Percentiles rank a stretch among this genome's conserved stretches.
Conservation (phyloP, 2,329 filamentous ascomycete species). For the Chaetomiaceae sp. region DNA sequence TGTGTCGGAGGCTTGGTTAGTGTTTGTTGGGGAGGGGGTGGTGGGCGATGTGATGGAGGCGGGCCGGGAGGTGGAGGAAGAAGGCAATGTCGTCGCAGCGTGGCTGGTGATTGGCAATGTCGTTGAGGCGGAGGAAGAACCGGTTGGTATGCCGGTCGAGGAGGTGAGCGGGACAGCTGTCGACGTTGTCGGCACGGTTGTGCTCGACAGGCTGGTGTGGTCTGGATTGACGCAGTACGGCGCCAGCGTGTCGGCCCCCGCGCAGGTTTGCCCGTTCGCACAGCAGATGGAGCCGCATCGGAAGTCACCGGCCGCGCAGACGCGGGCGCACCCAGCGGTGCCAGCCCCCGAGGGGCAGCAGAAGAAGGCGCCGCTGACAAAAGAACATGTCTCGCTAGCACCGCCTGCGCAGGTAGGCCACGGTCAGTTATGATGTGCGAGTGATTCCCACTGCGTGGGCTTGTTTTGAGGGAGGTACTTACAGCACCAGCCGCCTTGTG, state of each 20-base stretch:
- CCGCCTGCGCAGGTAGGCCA: neutral
- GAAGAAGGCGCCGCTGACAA: conserved; percentile 14
- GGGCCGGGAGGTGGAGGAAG: neutral
- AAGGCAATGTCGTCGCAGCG: neutral
- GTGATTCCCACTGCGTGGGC: no score
- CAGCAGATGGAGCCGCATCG: conserved; percentile 20
- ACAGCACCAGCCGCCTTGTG: conserved; percentile 21
- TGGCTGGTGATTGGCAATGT: neutral
- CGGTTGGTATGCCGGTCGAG: no score
- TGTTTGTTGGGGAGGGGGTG: neutral
- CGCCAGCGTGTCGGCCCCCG: conserved; percentile 4
- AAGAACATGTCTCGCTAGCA: conserved; percentile 13
- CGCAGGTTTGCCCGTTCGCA: conserved; percentile 16
- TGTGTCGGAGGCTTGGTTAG: neutral
- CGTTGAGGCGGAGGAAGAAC: neutral
- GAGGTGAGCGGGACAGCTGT: no score
- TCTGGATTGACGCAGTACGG: conserved; percentile 13
- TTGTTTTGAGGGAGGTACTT: no score
- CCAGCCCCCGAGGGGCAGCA: conserved; percentile 16
- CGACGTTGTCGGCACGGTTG: neutral
- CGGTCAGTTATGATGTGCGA: neutral
- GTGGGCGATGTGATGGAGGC: neutral
- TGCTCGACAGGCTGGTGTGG: neutral
- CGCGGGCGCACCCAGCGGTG: conserved; percentile 11
- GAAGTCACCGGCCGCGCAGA: conserved; percentile 19